These are phyloP conservation scores for Pseudovirgaria hyperparasitica DNA, from an alignment of 2,329 filamentous ascomycete species.

Conservation along the genomic window DNA sequence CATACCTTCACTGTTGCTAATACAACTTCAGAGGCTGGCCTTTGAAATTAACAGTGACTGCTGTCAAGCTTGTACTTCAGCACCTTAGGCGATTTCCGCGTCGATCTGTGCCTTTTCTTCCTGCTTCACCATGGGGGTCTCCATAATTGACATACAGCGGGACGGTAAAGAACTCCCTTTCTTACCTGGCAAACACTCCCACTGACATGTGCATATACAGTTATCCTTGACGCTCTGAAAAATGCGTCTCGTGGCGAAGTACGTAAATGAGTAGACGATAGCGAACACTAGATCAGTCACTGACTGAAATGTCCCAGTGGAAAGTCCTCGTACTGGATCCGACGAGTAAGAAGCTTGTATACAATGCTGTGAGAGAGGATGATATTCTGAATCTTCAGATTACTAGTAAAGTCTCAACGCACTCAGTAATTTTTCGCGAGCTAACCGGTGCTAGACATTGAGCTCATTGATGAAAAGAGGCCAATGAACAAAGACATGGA, in stretches of 20 bases:
- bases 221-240: constrained; percentile 62
- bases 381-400: constrained; percentile 95
- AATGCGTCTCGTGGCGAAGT: constrained; percentile 73
- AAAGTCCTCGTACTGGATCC: constrained; percentile 91
- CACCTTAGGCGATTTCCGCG: constrained; percentile 3
- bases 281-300: constrained; percentile 4
- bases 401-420: constrained; percentile 53
- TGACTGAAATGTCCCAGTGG: constrained; percentile 52
- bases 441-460: constrained; percentile 59
- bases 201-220: constrained; percentile 32
- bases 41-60: too few relatives aligned
- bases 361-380: constrained; percentile 88
- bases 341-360: constrained; percentile 68
- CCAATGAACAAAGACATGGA: constrained; percentile 81
- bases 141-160: constrained; percentile 73
- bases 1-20: too few relatives aligned
- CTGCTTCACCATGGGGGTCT: constrained; percentile 59
- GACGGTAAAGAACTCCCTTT: constrained; percentile 39
- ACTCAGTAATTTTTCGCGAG: constrained; percentile 1
- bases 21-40: too few relatives aligned
- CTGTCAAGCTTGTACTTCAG: too few relatives aligned
- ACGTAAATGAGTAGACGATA: constrained; percentile 25
- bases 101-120: constrained; percentile 9
- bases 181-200: background rate
- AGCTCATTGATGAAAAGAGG: constrained; percentile 79